Conservation (phyloP, 805 yeast genomes). For the Priceomyces castillae region DNA sequence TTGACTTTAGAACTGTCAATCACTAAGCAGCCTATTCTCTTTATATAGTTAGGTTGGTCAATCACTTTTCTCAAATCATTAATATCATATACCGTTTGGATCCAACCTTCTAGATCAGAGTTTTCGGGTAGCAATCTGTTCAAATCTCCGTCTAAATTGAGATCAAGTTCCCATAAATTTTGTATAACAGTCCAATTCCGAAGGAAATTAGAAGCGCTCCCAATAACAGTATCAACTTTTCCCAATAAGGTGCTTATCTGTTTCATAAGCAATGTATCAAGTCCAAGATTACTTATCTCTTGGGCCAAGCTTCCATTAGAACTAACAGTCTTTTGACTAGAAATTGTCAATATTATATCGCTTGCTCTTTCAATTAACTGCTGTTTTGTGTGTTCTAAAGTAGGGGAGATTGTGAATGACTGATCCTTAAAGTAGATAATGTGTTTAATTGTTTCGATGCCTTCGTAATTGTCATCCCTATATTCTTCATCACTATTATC, state of each 20-base stretch:
- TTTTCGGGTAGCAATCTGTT: conserved; percentile 18
- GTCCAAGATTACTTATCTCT: not conserved
- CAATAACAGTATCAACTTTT: conserved; percentile 30
- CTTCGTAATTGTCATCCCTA: not conserved
- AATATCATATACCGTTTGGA: conserved; percentile 42
- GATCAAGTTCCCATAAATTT: conserved; percentile 51
- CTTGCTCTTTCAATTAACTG: conserved; percentile 17
- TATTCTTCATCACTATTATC: not conserved
- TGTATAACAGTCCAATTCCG: conserved; percentile 55
- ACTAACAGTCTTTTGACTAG: not conserved
- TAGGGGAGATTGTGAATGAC: conserved; percentile 38
- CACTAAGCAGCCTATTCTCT: conserved; percentile 37
- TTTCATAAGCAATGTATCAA: not conserved
- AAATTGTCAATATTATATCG: not conserved
- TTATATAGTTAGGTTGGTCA: conserved; percentile 46
- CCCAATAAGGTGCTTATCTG: conserved; percentile 3
- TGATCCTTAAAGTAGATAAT: conserved; percentile 36
- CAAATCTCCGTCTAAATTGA: conserved; percentile 42
- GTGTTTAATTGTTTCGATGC: conserved; percentile 20
- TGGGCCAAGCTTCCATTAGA: not conserved
- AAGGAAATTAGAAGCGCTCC: conserved; percentile 35
- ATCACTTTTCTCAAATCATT: conserved; percentile 43
- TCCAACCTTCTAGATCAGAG: conserved; percentile 43
- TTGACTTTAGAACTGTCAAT: conserved; percentile 56
- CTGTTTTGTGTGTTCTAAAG: conserved; percentile 35